Evolutionary conservation across 305 asterid species (phyloP), one percentile per base, ranked within the genome.

Genomic region (Solanum hybrid): DNA sequence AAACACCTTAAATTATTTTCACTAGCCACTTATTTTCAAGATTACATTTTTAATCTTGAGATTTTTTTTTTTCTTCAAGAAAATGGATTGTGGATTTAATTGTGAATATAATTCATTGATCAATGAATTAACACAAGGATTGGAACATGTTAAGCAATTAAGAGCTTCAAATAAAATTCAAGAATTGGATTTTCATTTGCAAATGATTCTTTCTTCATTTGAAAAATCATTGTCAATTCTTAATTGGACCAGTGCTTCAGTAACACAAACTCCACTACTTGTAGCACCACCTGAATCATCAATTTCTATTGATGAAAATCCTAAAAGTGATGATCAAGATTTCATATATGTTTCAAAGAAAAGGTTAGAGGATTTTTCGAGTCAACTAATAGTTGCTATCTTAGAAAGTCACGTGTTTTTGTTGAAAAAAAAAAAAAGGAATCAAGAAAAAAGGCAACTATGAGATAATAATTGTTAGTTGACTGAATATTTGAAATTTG

Each of bases 221-320:
- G 97, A 96, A 92, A 96, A 93, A 88, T 94, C 97, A 37, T 88
- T 95, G 89, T 38, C 87, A 90, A 92, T 95, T 88, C 95, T 97
- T 70, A 93, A 93, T 38, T 91, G 95, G 94, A 89, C 86, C 22
- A 61, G 73, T 61, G 96, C 93, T 26, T 79, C 89, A 7, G 86
- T 37, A 33, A 92, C 89, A 37, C 93, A 89, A 24, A 89, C 91
- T 17, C 88, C 88, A 57, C 92, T 90, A 75, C 10, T 72, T 72
- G 68, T 65, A 8, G 89, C 90, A 37, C 91, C 92, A 9, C 84
- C 39, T 0, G 95, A 91, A 41, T 88, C 94, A 22, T 92, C 95
- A 20, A 15, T 93, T 33, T 91, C 97, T 75, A 92, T 90, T 8
- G 95, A 94, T 79, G 96, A 91, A 32, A 94, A 93, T 89, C 93